These are phyloP conservation scores for Knufia fluminis DNA, from an alignment of 2,329 filamentous ascomycete genomes.

Conservation along the genomic window DNA sequence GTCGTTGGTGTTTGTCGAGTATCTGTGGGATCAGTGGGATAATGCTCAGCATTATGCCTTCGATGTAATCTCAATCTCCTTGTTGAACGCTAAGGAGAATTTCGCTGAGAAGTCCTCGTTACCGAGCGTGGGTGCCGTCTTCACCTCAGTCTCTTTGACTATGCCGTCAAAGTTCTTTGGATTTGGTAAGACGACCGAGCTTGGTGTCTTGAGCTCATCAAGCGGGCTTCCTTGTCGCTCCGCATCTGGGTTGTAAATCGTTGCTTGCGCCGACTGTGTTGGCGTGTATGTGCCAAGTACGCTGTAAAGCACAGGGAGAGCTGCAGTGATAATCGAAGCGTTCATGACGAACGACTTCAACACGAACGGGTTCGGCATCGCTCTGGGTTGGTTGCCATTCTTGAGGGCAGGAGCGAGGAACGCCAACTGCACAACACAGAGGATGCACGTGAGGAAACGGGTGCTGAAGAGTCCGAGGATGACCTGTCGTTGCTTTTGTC, in stretches of 20 bases:
- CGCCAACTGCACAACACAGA: constrained; percentile 26
- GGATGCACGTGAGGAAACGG: constrained; percentile 1
- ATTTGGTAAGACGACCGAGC: not conserved
- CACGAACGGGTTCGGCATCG: constrained; percentile 5
- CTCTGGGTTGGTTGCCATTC: constrained; percentile 39
- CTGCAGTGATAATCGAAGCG: constrained; percentile 3
- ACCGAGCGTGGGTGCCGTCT: not conserved
- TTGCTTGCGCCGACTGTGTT: not conserved
- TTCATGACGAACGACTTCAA: constrained; percentile 6
- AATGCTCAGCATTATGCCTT: not conserved
- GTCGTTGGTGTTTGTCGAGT: not conserved
- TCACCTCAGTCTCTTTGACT: constrained; percentile 1
- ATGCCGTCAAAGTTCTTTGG: constrained; percentile 6
- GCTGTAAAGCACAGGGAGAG: constrained; percentile 1
- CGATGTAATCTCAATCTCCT: not conserved
- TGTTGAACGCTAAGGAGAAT: not conserved
- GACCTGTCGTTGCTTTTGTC: constrained; percentile 1
- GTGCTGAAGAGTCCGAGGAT: not conserved
- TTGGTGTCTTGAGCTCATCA: not conserved
- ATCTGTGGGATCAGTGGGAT: not conserved
- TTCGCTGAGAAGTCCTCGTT: not conserved
- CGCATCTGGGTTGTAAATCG: not conserved
- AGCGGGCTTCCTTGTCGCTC: not conserved
- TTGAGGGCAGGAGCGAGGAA: constrained; percentile 40
- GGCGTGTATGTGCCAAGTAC: not conserved